Evolutionary conservation across 169 alveolate genomes (phyloP), one percentile per base, ranked within the genome.

Genomic region (Plasmodium reichenowi): DNA sequence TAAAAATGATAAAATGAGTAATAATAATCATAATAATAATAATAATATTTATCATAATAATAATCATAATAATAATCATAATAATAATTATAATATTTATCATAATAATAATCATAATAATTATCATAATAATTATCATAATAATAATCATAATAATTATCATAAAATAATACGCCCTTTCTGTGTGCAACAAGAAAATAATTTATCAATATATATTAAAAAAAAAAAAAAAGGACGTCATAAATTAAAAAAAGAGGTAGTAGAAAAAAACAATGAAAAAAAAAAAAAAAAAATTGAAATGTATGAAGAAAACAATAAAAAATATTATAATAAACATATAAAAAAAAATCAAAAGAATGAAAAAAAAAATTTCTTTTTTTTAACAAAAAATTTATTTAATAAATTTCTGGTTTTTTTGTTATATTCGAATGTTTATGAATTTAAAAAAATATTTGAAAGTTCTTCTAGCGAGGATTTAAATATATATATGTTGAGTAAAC

Each of bases 321-420:
- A 13, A 13, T 48, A 20, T 9, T 38, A 43, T 15, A 48, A 47
- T 12, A 76, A 76, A 20, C 10, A 48, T 4, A 75, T 15, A 66
- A 63, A 62, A 50, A 75, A 47, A 32, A 32, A 32, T 32, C 7
- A 32, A 6, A 32, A 32, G 4, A 32, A 6, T 32, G 24, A 66
- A 29, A 66, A 60, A 20, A 62, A 8, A 22, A 68, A 54, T 72
- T 72, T 22, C 72, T 80, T 80, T 68, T 80, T 80, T 43, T 47
- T 60, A 9, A 80, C 72, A 26, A 80, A 80, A 80, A 80, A 80
- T 15, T 13, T 80, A 62, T 80, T 80, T 80, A 80, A 68, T 29
- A 70, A 58, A 38, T 80, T 80, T 80, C 59, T 80, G 64, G 64
- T 80, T 80, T 70, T 80, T 68, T 62, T 80, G 60, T 68, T 80